phyloP scores from a whole-genome alignment of 345 rosid genomes.

The Boechera retrofracta region DNA sequence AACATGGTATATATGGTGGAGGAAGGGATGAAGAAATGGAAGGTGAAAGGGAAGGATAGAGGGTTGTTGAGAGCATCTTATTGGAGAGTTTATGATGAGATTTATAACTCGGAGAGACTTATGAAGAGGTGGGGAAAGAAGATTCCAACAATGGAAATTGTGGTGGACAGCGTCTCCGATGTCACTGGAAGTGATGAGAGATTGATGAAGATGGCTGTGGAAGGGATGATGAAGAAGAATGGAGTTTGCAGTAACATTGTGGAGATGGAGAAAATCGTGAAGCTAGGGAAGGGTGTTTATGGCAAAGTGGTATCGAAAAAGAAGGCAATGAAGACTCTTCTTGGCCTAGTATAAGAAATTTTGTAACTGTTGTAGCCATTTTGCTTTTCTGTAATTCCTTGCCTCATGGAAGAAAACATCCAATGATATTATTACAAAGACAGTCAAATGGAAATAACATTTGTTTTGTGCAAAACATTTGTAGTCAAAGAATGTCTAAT shows the following conservation, averaged over 20 bases:
- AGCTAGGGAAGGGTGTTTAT: constrained; percentile 66
- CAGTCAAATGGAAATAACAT: background rate
- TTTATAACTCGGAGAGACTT: constrained; percentile 59
- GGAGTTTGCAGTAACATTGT: constrained; percentile 39
- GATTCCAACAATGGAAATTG: constrained; percentile 58
- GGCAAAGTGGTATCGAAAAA: constrained; percentile 72
- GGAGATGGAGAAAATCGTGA: constrained; percentile 62
- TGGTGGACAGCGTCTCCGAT: constrained; percentile 61
- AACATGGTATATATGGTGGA: constrained; percentile 58
- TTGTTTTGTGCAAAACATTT: constrained; percentile 16
- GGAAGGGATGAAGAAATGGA: constrained; percentile 75
- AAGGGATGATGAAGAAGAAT: constrained; percentile 52
- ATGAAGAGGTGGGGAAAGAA: constrained; percentile 75
- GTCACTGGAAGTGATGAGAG: constrained; percentile 76
- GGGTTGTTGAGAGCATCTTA: constrained; percentile 83
- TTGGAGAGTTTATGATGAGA: constrained; percentile 66
- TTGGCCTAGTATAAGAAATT: constrained; percentile 40
- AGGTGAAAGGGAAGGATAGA: constrained; percentile 73
- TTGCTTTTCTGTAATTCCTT: constrained; percentile 36
- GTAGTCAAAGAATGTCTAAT: constrained; percentile 20
- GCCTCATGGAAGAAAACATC: constrained; percentile 33
- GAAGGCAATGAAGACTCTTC: constrained; percentile 67
- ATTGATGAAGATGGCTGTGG: constrained; percentile 54
- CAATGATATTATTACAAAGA: constrained; percentile 28
- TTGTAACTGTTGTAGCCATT: background rate